Conservation (phyloP, 169 alveolate species). For the Plasmodium falciparum region DNA sequence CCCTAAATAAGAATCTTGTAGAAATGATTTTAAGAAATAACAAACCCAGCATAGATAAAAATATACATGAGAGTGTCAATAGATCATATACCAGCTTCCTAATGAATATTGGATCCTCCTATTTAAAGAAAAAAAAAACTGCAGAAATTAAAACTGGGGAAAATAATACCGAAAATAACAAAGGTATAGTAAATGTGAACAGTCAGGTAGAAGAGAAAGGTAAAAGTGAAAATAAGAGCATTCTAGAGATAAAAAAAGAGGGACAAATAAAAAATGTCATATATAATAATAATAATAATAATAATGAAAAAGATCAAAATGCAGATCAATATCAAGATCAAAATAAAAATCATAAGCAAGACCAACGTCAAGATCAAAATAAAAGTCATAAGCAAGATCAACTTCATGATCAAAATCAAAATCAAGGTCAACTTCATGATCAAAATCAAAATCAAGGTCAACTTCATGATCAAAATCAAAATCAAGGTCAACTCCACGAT, state of each 20-base stretch:
- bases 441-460: too few species aligned
- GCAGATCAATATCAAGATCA: too few species aligned
- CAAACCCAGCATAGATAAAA: constrained; percentile 26
- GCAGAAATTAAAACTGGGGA: neutral
- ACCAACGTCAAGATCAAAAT: too few species aligned
- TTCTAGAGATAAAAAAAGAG: neutral
- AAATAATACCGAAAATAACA: neutral
- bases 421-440: too few species aligned
- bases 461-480: too few species aligned
- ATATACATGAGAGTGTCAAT: constrained; percentile 1
- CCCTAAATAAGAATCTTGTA: constrained; percentile 20
- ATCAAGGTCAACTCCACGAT: too few species aligned
- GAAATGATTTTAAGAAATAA: constrained; percentile 61
- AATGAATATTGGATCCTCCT: constrained; percentile 46
- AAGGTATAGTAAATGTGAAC: neutral
- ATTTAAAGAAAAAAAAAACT: constrained; percentile 6
- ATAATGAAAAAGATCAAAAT: neutral
- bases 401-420: too few species aligned
- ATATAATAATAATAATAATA: neutral
- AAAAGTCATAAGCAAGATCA: too few species aligned
- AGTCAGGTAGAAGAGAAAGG: neutral
- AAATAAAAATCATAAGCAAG: too few species aligned
- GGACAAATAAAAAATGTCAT: neutral
- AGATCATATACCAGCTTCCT: constrained; percentile 37
- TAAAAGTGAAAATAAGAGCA: neutral